phyloP scores from a whole-genome alignment of 2,329 filamentous ascomycete species.

The Colletotrichum sp. region DNA sequence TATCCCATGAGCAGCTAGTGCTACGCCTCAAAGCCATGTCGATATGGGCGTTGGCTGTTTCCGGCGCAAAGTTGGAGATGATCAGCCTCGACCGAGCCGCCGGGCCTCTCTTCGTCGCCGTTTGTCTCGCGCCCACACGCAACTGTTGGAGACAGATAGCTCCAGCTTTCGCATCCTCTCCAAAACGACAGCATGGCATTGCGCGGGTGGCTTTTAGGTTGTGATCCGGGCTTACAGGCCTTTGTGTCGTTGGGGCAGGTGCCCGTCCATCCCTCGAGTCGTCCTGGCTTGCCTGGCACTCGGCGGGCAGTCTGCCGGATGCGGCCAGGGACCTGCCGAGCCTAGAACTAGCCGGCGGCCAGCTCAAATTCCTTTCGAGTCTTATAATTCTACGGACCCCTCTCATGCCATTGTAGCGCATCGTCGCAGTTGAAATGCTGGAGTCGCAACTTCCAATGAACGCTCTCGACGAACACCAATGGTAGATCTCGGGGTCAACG shows the following conservation, averaged over 20 bases:
- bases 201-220: slow-evolving; percentile 1
- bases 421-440: background rate
- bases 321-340: background rate
- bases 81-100: background rate
- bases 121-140: background rate
- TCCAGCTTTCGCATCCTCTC: background rate
- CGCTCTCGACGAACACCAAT: background rate
- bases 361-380: background rate
- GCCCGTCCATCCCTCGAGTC: background rate
- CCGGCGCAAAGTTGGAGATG: background rate
- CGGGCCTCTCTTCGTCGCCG: background rate
- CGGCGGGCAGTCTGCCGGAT: background rate
- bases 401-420: background rate
- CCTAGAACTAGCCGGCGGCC: background rate
- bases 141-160: background rate
- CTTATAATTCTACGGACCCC: background rate
- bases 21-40: background rate
- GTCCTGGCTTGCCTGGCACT: background rate
- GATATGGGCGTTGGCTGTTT: background rate
- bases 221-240: background rate
- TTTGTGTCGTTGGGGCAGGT: background rate
- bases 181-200: background rate
- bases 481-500: background rate
- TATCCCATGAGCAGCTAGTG: background rate
- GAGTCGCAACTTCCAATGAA: background rate